phyloP scores from a whole-genome alignment of 2,329 filamentous ascomycete genomes.

The Eutypella sp. region DNA sequence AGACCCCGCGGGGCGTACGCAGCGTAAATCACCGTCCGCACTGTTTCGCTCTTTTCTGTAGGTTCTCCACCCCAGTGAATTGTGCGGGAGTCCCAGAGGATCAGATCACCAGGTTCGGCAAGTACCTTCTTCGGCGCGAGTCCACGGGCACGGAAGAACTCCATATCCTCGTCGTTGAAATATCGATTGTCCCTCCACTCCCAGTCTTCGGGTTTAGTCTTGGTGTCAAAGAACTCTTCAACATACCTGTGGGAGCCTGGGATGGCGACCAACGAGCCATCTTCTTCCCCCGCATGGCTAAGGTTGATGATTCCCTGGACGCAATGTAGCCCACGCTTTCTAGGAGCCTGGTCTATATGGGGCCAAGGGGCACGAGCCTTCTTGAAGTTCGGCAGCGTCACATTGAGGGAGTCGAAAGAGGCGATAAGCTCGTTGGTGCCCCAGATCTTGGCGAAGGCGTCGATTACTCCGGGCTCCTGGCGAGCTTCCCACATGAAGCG shows the following conservation, averaged over 20 bases:
- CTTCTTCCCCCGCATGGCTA: constrained; percentile 37
- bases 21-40: constrained; percentile 32
- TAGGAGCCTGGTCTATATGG: constrained; percentile 38
- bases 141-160: constrained; percentile 36
- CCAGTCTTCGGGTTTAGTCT: constrained; percentile 30
- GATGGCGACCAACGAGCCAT: constrained; percentile 42
- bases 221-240: constrained; percentile 39
- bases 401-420: constrained; percentile 32
- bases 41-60: constrained; percentile 29
- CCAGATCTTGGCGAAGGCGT: constrained; percentile 38
- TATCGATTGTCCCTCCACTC: too few species aligned
- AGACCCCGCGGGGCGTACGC: constrained; percentile 32
- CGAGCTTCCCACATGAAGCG: constrained; percentile 39
- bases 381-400: constrained; percentile 36
- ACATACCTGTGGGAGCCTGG: constrained; percentile 36
- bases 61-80: constrained; percentile 38
- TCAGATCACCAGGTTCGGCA: constrained; percentile 36
- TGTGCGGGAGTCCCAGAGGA: constrained; percentile 42
- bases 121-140: constrained; percentile 34
- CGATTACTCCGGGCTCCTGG: constrained; percentile 34
- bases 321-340: constrained; percentile 31
- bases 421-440: constrained; percentile 21
- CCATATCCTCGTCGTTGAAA: constrained; percentile 38
- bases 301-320: constrained; percentile 42
- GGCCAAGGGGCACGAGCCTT: constrained; percentile 37